Percentiles rank a stretch among this genome's conserved stretches.
Evolutionary conservation across 2,329 filamentous ascomycete genomes (phyloP).

Genomic region (Colletotrichum sp.): DNA sequence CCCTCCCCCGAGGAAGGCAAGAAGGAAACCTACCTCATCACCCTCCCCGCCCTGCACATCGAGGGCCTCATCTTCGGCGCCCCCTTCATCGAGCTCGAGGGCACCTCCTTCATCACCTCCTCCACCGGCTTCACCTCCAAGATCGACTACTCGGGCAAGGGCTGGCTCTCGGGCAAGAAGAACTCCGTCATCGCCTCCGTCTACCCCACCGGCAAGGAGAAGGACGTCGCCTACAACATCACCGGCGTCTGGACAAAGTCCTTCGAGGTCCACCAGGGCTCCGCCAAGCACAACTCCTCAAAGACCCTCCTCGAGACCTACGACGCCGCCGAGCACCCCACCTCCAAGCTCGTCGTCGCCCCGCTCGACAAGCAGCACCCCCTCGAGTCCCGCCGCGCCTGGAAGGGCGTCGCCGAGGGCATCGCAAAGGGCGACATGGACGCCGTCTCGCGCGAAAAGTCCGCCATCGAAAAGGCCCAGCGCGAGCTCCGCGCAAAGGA

Average conservation of each 20-base stretch:
- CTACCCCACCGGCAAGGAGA: conserved; percentile 73
- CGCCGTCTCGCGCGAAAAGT: conserved; percentile 77
- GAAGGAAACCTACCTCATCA: conserved; percentile 83
- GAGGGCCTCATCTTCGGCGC: conserved; percentile 87
- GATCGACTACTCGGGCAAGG: conserved; percentile 92
- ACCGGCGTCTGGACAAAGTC: conserved; percentile 90
- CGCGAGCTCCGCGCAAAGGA: conserved; percentile 76
- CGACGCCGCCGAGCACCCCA: conserved; percentile 60
- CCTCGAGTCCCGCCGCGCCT: conserved; percentile 86
- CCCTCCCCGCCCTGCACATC: conserved; percentile 88
- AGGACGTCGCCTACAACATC: conserved; percentile 78
- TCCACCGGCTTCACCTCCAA: conserved; percentile 86
- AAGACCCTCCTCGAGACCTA: conserved; percentile 62
- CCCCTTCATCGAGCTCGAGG: conserved; percentile 91
- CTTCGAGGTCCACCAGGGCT: conserved; percentile 77
- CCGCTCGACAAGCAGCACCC: conserved; percentile 82
- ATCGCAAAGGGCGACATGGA: conserved; percentile 88
- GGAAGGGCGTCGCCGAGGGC: conserved; percentile 82
- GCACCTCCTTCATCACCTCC: conserved; percentile 82
- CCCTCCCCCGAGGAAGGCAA: conserved; percentile 51
- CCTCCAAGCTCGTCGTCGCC: conserved; percentile 73
- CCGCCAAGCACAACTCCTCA: conserved; percentile 53
- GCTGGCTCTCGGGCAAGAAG: conserved; percentile 95
- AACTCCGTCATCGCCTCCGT: conserved; percentile 83
- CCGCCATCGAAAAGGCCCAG: conserved; percentile 89